phyloP scores from a whole-genome alignment of 129 eudicot genomes.

The Apium graveolens region DNA sequence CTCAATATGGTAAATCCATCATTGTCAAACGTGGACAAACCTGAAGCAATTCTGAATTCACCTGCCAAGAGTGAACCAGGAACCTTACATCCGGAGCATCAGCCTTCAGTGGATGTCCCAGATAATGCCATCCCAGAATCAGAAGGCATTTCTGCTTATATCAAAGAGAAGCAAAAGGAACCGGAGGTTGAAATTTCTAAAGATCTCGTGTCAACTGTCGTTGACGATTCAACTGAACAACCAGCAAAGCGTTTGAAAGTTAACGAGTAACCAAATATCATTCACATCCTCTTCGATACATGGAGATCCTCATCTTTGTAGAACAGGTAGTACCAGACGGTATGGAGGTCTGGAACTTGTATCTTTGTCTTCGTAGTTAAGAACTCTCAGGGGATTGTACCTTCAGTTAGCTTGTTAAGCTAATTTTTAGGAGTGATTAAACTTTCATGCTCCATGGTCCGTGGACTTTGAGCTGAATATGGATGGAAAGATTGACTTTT shows the following conservation, averaged over 20 bases:
- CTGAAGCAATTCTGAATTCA: conserved; percentile 29
- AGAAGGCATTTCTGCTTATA: conserved; percentile 18
- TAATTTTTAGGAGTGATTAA: not conserved
- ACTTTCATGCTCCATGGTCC: not conserved
- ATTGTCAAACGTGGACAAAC: conserved; percentile 39
- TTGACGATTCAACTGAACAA: conserved; percentile 33
- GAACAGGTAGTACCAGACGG: conserved; percentile 5
- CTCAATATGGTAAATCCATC: conserved; percentile 31
- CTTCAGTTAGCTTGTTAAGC: not conserved
- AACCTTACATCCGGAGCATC: conserved; percentile 9
- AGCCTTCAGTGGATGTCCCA: conserved; percentile 14
- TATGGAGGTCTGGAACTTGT: conserved; percentile 8
- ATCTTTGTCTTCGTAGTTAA: not conserved
- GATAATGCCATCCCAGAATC: conserved; percentile 24
- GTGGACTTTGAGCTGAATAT: not conserved
- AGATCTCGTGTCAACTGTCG: conserved; percentile 21
- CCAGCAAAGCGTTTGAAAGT: conserved; percentile 56
- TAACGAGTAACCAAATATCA: conserved; percentile 20
- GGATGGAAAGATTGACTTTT: not conserved
- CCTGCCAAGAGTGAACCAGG: conserved; percentile 28
- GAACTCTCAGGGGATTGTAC: not conserved
- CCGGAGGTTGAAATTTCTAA: conserved; percentile 11
- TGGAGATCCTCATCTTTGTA: conserved; percentile 6
- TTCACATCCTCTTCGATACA: conserved; percentile 19
- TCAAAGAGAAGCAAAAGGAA: conserved; percentile 19